Evolutionary conservation across 352 stramenopile species (phyloP), one percentile per base, ranked within the genome.

Genomic region (Phytopythium oedochilum): DNA sequence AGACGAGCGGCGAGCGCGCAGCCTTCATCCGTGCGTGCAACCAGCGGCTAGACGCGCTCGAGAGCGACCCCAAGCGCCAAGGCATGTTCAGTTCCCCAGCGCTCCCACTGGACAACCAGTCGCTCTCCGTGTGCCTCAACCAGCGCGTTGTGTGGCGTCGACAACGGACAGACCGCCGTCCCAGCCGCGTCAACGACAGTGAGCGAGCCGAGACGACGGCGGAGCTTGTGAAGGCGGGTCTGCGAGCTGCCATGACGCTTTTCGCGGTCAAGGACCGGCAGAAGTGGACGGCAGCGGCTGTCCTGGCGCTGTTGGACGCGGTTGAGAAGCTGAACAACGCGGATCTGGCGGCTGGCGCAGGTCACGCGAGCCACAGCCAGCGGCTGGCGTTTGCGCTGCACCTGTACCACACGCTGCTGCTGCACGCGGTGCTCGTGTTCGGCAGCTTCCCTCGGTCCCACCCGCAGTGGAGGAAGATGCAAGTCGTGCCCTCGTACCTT

Each of bases 321-420:
- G 74, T 89, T 9, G 74, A 89, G 55, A 39, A 38, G 18, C 64
- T 90, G 28, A 78, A 75, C 22, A 53, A 60, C 23, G 32, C 87
- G 26, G 67, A 75, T 20, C 55, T 83, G 10, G 51, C 66, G 32
- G 50, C 68, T 1, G 20, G 44, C 9, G 55, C 53, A 11, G 28
- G 39, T 2, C 49, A 68, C 28, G 42, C 63, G 22, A 63, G 57
- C 1, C 60, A 75, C 32, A 69, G 60, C 25, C 54, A 66, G 31
- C 63, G 63, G 10, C 51, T 92, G 11, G 78, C 76, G 17, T 92
- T 97, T 32, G 91, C 89, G 32, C 54, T 98, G 26, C 97, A 98
- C 57, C 25, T 97, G 6, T 97, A 96, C 59, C 89, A 97, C 59
- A 65, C 80, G 18, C 75, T 98, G 34, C 84, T 90, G 23, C 81